Conservation (phyloP, 768 basidiomycete species). For the Rhodosporidiobolus odoratus region DNA sequence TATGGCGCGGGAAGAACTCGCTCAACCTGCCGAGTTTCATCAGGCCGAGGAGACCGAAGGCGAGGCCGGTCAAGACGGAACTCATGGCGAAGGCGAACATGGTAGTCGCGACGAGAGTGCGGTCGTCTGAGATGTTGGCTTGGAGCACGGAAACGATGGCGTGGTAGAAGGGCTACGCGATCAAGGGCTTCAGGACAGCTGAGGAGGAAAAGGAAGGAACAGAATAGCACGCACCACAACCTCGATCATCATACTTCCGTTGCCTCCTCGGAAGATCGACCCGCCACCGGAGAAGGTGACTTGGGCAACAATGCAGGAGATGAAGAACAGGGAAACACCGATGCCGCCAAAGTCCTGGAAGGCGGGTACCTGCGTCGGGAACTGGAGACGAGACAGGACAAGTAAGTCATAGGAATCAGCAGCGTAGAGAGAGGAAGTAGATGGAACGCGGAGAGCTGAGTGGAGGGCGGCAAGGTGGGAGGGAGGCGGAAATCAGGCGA, state of each 20-base stretch:
- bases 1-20: slow-evolving; percentile 94
- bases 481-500: too few species aligned
- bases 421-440: not conserved
- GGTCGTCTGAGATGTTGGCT: slow-evolving; percentile 62
- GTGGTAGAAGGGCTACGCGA: slow-evolving; percentile 83
- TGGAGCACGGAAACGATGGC: slow-evolving; percentile 76
- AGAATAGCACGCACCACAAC: slow-evolving; percentile 79
- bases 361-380: slow-evolving; percentile 67
- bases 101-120: slow-evolving; percentile 83
- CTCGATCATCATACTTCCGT: slow-evolving; percentile 85
- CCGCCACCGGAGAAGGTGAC: slow-evolving; percentile 75
- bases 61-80: slow-evolving; percentile 64
- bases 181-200: slow-evolving; percentile 45
- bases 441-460: too few species aligned
- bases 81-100: slow-evolving; percentile 81
- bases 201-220: slow-evolving; percentile 79
- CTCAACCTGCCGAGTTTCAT: slow-evolving; percentile 74
- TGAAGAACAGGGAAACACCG: slow-evolving; percentile 70
- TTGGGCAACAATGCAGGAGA: slow-evolving; percentile 60
- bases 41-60: slow-evolving; percentile 49
- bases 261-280: slow-evolving; percentile 80
- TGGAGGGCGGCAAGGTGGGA: not conserved
- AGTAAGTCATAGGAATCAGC: not conserved
- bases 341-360: slow-evolving; percentile 76
- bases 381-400: slow-evolving; percentile 54